Evolutionary conservation across 2,329 filamentous ascomycete genomes (phyloP).

Genomic region (Hypoxylon sp.): DNA sequence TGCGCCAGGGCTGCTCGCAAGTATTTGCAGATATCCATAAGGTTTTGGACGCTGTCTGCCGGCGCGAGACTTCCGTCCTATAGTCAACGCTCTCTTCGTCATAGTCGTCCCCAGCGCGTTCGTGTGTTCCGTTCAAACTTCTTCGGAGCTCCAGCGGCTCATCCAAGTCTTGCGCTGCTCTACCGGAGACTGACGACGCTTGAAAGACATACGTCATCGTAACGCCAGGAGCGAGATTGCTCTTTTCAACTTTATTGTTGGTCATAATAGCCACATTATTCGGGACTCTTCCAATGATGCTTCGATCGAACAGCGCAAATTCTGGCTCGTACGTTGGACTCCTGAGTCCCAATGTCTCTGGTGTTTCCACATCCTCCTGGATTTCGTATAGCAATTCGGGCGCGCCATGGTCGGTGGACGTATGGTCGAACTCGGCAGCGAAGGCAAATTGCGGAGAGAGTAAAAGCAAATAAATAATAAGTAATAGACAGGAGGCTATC

Average conservation of each 20-base stretch:
- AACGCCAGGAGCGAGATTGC: conserved; percentile 74
- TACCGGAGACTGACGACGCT: conserved; percentile 66
- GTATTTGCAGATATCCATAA: conserved; percentile 90
- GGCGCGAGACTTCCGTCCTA: conserved; percentile 43
- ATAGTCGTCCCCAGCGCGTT: conserved; percentile 34
- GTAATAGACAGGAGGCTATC: conserved; percentile 70
- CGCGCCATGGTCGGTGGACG: conserved; percentile 44
- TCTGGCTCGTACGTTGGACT: conserved; percentile 68
- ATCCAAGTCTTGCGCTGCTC: conserved; percentile 46
- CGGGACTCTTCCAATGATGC: conserved; percentile 74
- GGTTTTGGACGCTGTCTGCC: conserved; percentile 58
- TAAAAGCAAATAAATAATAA: conserved; percentile 73
- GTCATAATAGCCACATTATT: conserved; percentile 65
- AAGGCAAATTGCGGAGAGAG: conserved; percentile 73
- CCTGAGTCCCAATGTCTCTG: conserved; percentile 46
- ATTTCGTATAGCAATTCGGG: conserved; percentile 43
- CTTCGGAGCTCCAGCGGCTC: conserved; percentile 48
- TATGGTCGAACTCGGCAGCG: conserved; percentile 66
- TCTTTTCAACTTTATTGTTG: conserved; percentile 75
- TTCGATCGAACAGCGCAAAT: conserved; percentile 73
- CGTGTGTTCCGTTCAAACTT: conserved; percentile 44
- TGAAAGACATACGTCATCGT: conserved; percentile 76
- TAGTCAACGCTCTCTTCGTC: conserved; percentile 41
- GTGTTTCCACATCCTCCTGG: conserved; percentile 38
- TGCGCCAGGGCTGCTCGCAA: conserved; percentile 79